Base-by-base conservation (phyloP, 2,329 filamentous ascomycete species). In the Annulohypoxylon truncatum region DNA sequence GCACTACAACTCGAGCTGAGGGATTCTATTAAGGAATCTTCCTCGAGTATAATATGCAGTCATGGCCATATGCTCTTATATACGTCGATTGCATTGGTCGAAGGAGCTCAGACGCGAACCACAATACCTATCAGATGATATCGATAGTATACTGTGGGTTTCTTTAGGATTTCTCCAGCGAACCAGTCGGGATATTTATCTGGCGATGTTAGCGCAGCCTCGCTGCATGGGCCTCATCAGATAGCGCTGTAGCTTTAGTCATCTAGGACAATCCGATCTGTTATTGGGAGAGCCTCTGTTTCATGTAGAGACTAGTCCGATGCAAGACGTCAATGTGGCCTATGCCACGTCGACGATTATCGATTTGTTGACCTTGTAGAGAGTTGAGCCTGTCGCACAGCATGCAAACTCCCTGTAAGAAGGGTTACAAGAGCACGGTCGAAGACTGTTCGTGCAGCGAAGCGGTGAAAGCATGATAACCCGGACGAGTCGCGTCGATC, bases 281-380 rank as follows among this genome's bases (percentile, higher is more conserved):
- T 18, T 33, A 70, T 70, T 70, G 67, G 67, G 29, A 61, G 60
- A 68, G 61, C 64, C 51, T 40, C 44, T 68, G 67, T 70, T 70
- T 70, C 67, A 70, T 59, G 52, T 68, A 64, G 57, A 65, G 40
- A 55, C 57, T 66, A 67, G 53, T 55, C 40, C 44, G 53, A 66
- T 66, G 64, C 61, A 65, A 44, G 46, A 55, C 47, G 55, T 59
- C 56, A 66, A 61, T 47, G 31, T 55, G 51, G 58, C 57, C 60
- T 59, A 63, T 70, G 67, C 61, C 67, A 70, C 65, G 67, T 69
- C 67, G 58, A 54, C 44, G 58, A 69, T 48, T 61, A 31, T 28
- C 50, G 54, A 63, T 24, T 61, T 24, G 51, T 52, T 55, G 52
- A 46, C 56, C 40, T 61, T 31, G 33, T 57, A 55, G 28, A 61